Evolutionary conservation across 176 grass and related monocot genomes (phyloP).

Genomic region (Miscanthus lutarioriparius): DNA sequence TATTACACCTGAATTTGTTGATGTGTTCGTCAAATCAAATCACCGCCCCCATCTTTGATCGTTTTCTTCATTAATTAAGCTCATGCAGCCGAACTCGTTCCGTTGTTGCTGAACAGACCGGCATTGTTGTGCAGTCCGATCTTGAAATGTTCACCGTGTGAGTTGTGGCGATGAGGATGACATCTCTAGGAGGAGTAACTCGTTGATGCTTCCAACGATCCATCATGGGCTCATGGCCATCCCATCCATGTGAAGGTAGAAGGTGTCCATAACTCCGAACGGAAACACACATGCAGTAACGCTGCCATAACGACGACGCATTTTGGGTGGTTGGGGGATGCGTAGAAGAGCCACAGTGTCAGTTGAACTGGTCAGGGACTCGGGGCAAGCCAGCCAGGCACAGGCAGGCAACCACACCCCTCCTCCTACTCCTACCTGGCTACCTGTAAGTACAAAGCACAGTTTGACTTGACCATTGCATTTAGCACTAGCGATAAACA

Average conservation of each 20-base stretch:
- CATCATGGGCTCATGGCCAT: not conserved
- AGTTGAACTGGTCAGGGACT: no score
- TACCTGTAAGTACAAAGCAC: no score
- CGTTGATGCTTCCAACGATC: not conserved
- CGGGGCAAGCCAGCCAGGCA: no score
- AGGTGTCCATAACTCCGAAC: not conserved
- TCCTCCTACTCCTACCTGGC: no score
- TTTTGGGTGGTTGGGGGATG: not conserved
- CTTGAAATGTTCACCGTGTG: not conserved
- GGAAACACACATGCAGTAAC: not conserved
- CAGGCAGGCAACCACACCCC: no score
- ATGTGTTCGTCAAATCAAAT: not conserved
- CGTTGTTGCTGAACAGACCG: no score
- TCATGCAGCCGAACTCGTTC: not conserved
- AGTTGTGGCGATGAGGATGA: not conserved
- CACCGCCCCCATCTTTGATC: no score
- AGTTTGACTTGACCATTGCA: not conserved
- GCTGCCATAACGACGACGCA: not conserved
- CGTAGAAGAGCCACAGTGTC: no score
- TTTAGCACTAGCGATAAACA: no score
- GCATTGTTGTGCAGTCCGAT: not conserved
- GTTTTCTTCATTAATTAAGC: no score
- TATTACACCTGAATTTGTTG: conserved; percentile 7
- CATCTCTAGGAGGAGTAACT: not conserved
- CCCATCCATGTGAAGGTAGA: not conserved